These are phyloP conservation scores for Globisporangium barbulae DNA, from an alignment of 352 stramenopile species.

Conservation along the genomic window DNA sequence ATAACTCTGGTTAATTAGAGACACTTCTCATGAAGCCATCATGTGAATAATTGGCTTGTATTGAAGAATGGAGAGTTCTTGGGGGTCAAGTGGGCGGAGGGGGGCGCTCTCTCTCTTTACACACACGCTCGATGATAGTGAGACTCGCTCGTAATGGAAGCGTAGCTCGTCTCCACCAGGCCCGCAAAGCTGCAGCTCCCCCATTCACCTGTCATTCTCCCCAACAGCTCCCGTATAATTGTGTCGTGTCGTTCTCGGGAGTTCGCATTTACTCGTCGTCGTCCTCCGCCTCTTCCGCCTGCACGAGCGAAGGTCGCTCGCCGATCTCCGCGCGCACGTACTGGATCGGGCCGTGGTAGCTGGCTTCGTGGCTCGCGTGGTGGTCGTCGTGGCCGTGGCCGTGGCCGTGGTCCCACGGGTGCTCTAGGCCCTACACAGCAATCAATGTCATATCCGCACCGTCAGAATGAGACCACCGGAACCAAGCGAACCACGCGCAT, in stretches of 20 bases:
- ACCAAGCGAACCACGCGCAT: neutral
- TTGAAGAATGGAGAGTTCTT: slow-evolving; percentile 6
- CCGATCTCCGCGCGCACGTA: slow-evolving; percentile 72
- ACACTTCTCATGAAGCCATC: neutral
- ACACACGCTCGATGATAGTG: neutral
- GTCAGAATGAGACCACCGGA: slow-evolving; percentile 18
- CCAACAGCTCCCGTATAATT: slow-evolving; percentile 5
- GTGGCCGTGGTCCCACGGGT: slow-evolving; percentile 83
- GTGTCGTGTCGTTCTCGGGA: neutral
- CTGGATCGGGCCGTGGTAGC: slow-evolving; percentile 49
- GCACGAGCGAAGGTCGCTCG: slow-evolving; percentile 51
- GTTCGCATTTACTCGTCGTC: slow-evolving; percentile 33
- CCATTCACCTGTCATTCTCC: neutral
- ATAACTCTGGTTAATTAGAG: neutral
- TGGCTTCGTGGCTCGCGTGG: slow-evolving; percentile 13
- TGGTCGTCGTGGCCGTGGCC: slow-evolving; percentile 33
- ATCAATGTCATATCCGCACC: neutral
- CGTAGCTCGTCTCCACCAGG: neutral
- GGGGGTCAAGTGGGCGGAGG: too few species aligned
- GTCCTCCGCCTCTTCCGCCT: slow-evolving; percentile 34
- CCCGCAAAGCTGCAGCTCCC: neutral
- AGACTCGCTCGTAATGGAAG: slow-evolving; percentile 3
- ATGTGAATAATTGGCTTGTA: slow-evolving; percentile 9
- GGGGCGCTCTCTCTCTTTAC: neutral
- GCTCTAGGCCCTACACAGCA: slow-evolving; percentile 65